These are phyloP conservation scores for Cladophialophora yegresii DNA, from an alignment of 2,329 filamentous ascomycete genomes.

Conservation along the genomic window DNA sequence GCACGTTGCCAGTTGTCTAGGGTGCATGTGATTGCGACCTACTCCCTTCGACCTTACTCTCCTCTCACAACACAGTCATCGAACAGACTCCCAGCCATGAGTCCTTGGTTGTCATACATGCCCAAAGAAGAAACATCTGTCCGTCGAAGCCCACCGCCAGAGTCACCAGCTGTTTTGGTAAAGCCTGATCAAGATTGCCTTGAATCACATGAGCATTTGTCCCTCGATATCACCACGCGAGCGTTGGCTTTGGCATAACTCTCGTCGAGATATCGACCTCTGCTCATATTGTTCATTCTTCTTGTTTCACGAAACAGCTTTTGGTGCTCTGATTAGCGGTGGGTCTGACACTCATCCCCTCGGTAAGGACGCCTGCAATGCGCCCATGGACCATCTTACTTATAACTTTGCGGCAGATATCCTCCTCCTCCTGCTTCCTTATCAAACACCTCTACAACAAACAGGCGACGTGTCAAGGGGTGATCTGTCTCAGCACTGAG, in stretches of 20 bases:
- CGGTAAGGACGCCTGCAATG: constrained; percentile 9
- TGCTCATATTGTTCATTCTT: constrained; percentile 24
- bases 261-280: constrained; percentile 11
- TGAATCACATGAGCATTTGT: constrained; percentile 25
- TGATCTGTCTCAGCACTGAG: neutral
- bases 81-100: constrained; percentile 26
- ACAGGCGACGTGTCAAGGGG: neutral
- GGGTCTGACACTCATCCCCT: constrained; percentile 23
- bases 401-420: neutral
- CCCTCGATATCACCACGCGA: constrained; percentile 13
- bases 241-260: constrained; percentile 24
- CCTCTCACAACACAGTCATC: constrained; percentile 27
- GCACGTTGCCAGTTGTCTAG: neutral
- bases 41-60: constrained; percentile 15
- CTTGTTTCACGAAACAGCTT: constrained; percentile 24
- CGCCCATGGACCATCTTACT: neutral
- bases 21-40: constrained; percentile 2
- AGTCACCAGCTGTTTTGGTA: constrained; percentile 33
- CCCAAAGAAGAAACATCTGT: constrained; percentile 27
- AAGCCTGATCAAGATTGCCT: constrained; percentile 21
- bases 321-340: constrained; percentile 30
- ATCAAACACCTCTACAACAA: neutral
- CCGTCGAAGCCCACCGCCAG: constrained; percentile 34
- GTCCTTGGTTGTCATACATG: constrained; percentile 25
- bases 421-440: constrained; percentile 2